A percentile compares a stretch with the other conserved stretches of the same genome.
Evolutionary conservation across 2,329 filamentous ascomycete species (phyloP).

Genomic region (Helotiales sp.): DNA sequence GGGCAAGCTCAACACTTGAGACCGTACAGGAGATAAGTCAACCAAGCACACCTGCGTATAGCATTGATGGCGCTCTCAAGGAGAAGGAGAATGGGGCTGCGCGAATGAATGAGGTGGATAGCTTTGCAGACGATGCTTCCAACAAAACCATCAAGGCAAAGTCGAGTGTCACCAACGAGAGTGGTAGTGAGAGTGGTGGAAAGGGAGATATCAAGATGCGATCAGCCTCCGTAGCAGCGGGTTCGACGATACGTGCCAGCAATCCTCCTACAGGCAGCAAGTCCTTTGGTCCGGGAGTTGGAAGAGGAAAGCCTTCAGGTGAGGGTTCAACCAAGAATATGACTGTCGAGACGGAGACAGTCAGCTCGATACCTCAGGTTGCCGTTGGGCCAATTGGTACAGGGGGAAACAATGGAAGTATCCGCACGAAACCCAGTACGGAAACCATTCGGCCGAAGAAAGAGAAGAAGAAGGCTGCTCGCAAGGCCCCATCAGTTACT

Average conservation of each 20-base stretch:
- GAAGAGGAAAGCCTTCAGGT: constrained; percentile 63
- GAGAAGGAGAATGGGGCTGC: constrained; percentile 47
- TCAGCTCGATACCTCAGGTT: constrained; percentile 85
- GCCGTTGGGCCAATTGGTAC: constrained; percentile 70
- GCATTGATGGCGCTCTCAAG: constrained; percentile 49
- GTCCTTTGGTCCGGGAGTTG: constrained; percentile 62
- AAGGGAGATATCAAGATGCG: constrained; percentile 45
- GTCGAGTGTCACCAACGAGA: constrained; percentile 50
- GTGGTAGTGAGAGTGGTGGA: constrained; percentile 66
- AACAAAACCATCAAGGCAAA: constrained; percentile 38
- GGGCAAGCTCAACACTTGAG: constrained; percentile 67
- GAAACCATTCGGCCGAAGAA: constrained; percentile 95
- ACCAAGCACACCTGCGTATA: constrained; percentile 63
- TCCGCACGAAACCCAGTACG: constrained; percentile 85
- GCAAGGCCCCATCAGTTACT: constrained; percentile 72
- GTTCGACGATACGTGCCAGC: constrained; percentile 46
- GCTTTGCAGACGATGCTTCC: constrained; percentile 29
- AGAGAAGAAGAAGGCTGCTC: constrained; percentile 77
- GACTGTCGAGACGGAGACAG: constrained; percentile 97
- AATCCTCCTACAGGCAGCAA: constrained; percentile 56
- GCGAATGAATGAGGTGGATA: constrained; percentile 41
- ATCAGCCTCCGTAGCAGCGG: constrained; percentile 39
- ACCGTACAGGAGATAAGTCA: constrained; percentile 91
- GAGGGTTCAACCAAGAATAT: constrained; percentile 85
- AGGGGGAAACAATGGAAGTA: constrained; percentile 64